These are phyloP conservation scores for Trypanosoma scelopori DNA, from an alignment of 208 protist species.

Conservation along the genomic window DNA sequence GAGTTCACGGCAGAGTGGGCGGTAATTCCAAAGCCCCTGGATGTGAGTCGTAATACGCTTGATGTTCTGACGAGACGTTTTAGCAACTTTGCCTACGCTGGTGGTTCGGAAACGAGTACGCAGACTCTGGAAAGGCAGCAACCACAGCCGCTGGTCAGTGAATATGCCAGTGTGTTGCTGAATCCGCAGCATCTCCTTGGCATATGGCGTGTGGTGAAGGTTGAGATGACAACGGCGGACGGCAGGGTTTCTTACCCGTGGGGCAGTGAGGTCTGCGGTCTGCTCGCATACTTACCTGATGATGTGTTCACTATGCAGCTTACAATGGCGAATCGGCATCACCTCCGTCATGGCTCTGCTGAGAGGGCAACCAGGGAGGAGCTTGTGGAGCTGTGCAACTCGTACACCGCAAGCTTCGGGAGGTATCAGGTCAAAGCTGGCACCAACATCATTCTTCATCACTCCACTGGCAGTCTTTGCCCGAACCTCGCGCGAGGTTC, in stretches of 20 bases:
- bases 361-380: conserved; percentile 46
- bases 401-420: conserved; percentile 69
- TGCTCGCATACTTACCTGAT: conserved; percentile 55
- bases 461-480: conserved; percentile 19
- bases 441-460: conserved; percentile 28
- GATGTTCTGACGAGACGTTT: conserved; percentile 61
- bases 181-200: conserved; percentile 39
- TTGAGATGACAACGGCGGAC: conserved; percentile 63
- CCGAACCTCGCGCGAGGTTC: conserved; percentile 19
- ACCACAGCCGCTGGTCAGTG: not conserved
- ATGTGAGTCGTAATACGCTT: conserved; percentile 48
- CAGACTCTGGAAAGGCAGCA: not conserved
- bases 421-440: conserved; percentile 36
- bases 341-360: conserved; percentile 27
- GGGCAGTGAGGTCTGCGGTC: conserved; percentile 66
- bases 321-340: conserved; percentile 19
- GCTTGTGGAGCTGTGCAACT: conserved; percentile 58
- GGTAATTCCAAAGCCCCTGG: conserved; percentile 35
- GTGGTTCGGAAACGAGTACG: conserved; percentile 4
- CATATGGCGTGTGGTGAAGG: conserved; percentile 56
- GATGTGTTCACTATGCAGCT: conserved; percentile 69
- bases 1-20: conserved; percentile 84
- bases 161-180: not conserved
- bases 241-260: conserved; percentile 80
- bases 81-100: conserved; percentile 56